Base-by-base conservation (phyloP, 2,329 filamentous ascomycete species). In the Didymella glomerata region DNA sequence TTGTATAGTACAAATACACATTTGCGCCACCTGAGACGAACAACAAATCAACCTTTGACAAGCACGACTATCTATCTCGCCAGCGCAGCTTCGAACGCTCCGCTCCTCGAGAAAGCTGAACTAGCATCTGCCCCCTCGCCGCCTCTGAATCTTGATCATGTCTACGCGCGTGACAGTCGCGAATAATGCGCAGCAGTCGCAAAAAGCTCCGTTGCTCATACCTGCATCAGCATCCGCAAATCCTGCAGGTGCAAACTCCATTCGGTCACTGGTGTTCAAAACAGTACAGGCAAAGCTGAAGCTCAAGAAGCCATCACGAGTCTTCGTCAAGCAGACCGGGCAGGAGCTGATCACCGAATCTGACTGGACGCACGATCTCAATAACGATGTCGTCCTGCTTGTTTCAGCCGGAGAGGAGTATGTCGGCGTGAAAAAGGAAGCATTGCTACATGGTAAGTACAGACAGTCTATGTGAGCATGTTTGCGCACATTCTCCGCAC, bases 401-500 rank as follows among this genome's bases (percentile, higher is more conserved):
- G 61, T 74, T 2, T 74, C 69, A 27, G 63, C 64, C n/a, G 71
- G 73, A 25, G 74, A 77, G 47, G 69, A 74, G 9, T 74, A 72
- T 60, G 65, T 77, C 20, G 74, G 74, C 2, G 59, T 65, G 11
- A 70, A 60, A 54, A 69, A 64, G 38, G 68, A 67, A 42, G 48
- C 25, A 7, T 47, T 27, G 1, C 42, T 55, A 8, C 61, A 69
- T 59, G 58, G 64, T 72, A 61, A 61, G 66, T 60, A 34, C n/a
- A 40, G 36, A 46, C 42, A 20, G 1, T 28, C 46, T 25, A 36
- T 68, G 66, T 70, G 67, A 68, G 68, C 66, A 70, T 47, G 51
- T 70, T 67, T 69, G 67, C 61, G 62, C 64, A 51, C 24, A 16
- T 64, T 70, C n/a, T 45, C 40, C 58, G 24, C 36, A 10, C 41